phyloP scores from a whole-genome alignment of 345 rosid genomes.

The Euphorbia tirucalli region DNA sequence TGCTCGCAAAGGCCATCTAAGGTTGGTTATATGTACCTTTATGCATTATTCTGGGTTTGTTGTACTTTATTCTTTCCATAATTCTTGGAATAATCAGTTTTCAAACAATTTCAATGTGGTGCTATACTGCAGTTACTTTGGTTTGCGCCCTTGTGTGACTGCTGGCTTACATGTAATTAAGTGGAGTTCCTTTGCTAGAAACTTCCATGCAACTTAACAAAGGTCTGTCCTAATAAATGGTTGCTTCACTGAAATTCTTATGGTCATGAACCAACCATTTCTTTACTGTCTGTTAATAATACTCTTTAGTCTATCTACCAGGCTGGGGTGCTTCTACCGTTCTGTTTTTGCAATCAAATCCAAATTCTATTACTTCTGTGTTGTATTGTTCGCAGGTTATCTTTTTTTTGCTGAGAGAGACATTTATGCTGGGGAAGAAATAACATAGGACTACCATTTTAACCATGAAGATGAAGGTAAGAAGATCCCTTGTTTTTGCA shows the following conservation, averaged over 20 bases:
- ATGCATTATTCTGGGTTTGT: neutral
- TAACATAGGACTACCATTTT: no score
- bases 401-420: no score
- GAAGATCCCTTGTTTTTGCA: no score
- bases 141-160: no score
- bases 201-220: no score
- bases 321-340: neutral
- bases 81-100: neutral
- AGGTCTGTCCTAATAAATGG: neutral
- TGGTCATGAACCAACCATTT: neutral
- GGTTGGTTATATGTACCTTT: slow-evolving; percentile 30
- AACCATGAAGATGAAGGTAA: no score
- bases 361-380: no score
- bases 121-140: slow-evolving; percentile 1
- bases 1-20: slow-evolving; percentile 98
- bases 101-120: neutral
- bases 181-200: neutral
- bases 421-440: no score
- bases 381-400: no score
- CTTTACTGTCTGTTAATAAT: neutral
- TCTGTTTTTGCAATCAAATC: no score
- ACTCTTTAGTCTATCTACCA: neutral
- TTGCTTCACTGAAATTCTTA: slow-evolving; percentile 4
- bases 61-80: neutral
- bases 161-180: no score